Base-by-base conservation (phyloP, 2,329 filamentous ascomycete species). In the Botrytis pseudocinerea region DNA sequence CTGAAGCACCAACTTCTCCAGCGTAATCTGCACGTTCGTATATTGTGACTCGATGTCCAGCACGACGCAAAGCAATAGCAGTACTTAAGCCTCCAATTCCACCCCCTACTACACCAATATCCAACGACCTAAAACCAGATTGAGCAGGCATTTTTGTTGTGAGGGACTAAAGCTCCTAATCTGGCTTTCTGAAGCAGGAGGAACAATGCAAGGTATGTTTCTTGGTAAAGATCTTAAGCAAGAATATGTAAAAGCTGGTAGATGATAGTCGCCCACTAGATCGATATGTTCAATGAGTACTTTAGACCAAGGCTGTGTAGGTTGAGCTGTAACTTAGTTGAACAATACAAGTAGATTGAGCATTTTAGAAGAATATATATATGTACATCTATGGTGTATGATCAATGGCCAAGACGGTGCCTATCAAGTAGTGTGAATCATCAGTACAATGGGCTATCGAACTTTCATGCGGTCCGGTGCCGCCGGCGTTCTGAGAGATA, bases 11-110 rank as follows among this genome's bases (percentile, higher is more conserved):
- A 0, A 90, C 89, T 78, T 92, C 90, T 22, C 89, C 89, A 0
- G 85, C 89, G 75, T 89, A 92, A 79, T 92, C 88, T 42, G 85
- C 84, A 38, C 87, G 86, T 79, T 91, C 90, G 77, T 92, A 92
- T 75, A 92, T 85, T 28, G 87, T 90, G 18, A 88, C 86, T 2
- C 82, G 78, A 78, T 88, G 86, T 65, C 87, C 87, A 25, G 84
- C 83, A 25, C 86, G 85, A 16, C 86, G 83, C 9, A 89, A 82
- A 1, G 86, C 83, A 66, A 87, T 85, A 1, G 85, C 84, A 4
- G 82, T 82, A 18, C 83, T 83, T 70, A 88, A 80, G 35, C 87
- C 87, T 42, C 86, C 87, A 70, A 76, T 70, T 32, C 75, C 75
- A 42, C 69, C 74, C 7, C 75, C 75, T 16, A 76, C 62, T 16